Evolutionary conservation across 2,329 filamentous ascomycete genomes (phyloP).

Genomic region (Colletotrichum musae): DNA sequence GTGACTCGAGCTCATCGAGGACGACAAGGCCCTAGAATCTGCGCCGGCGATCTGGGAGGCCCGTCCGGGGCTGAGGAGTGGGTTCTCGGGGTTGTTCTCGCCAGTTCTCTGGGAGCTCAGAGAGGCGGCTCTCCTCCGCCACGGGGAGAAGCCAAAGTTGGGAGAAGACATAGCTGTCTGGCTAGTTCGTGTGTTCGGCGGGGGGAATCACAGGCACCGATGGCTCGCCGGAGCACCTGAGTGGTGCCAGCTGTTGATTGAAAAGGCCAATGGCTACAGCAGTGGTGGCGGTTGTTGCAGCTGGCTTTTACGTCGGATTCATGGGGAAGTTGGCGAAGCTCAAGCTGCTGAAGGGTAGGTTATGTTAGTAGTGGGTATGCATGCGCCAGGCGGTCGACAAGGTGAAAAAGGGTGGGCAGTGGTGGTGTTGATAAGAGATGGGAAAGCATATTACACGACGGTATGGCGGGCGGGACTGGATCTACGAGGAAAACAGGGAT

Average conservation of each 20-base stretch:
- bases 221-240: conserved; percentile 27
- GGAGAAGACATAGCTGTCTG: conserved; percentile 61
- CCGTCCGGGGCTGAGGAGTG: conserved; percentile 42
- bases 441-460: conserved; percentile 31
- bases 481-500: conserved; percentile 38
- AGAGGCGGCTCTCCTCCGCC: conserved; percentile 56
- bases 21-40: conserved; percentile 54
- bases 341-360: conserved; percentile 1
- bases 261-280: conserved; percentile 26
- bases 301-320: conserved; percentile 26
- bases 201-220: conserved; percentile 4
- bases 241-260: conserved; percentile 24
- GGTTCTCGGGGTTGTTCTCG: conserved; percentile 44
- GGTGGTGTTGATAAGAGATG: conserved; percentile 35
- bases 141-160: conserved; percentile 62
- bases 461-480: conserved; percentile 28
- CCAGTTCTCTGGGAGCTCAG: conserved; percentile 41
- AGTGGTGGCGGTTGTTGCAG: conserved; percentile 16
- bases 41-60: conserved; percentile 43
- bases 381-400: conserved; percentile 6
- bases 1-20: conserved; percentile 56
- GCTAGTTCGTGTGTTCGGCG: conserved; percentile 20
- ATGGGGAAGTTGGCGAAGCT: conserved; percentile 35
- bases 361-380: not conserved
- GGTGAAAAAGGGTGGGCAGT: conserved; percentile 21